Evolutionary conservation across 768 basidiomycete species (phyloP).

Genomic region (Serendipita indica): DNA sequence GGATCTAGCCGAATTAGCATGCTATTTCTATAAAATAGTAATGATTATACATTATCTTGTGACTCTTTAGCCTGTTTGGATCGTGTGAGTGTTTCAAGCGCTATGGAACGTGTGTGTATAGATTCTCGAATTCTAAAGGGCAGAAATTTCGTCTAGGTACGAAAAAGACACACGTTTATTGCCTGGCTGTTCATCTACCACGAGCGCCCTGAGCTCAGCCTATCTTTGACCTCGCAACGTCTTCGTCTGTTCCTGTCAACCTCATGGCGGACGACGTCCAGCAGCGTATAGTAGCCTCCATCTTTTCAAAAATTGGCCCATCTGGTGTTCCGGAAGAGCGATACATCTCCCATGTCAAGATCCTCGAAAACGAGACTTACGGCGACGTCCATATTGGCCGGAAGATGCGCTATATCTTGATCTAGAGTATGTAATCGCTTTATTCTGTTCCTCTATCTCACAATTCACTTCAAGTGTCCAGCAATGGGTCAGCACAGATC

Average conservation of each 20-base stretch:
- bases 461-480: conserved; percentile 31
- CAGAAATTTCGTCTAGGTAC: too few species aligned
- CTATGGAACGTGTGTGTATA: too few species aligned
- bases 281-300: conserved; percentile 55
- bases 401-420: conserved; percentile 82
- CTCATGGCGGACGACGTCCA: conserved; percentile 15
- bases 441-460: conserved; percentile 8
- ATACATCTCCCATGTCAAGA: conserved; percentile 82
- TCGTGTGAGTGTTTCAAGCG: too few species aligned
- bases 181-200: too few species aligned
- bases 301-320: conserved; percentile 61
- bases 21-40: too few species aligned
- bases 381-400: conserved; percentile 46
- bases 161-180: too few species aligned
- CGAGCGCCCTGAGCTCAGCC: too few species aligned
- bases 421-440: conserved; percentile 58
- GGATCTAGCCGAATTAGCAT: too few species aligned
- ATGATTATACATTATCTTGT: too few species aligned
- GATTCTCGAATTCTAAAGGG: too few species aligned
- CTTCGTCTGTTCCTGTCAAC: not conserved
- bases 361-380: conserved; percentile 66
- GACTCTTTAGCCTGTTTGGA: too few species aligned
- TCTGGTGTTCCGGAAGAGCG: conserved; percentile 52
- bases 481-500: conserved; percentile 50
- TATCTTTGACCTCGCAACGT: conserved; percentile 8